Evolutionary conservation across 2,329 filamentous ascomycete species (phyloP).

Genomic region (Colletotrichum graminicola): DNA sequence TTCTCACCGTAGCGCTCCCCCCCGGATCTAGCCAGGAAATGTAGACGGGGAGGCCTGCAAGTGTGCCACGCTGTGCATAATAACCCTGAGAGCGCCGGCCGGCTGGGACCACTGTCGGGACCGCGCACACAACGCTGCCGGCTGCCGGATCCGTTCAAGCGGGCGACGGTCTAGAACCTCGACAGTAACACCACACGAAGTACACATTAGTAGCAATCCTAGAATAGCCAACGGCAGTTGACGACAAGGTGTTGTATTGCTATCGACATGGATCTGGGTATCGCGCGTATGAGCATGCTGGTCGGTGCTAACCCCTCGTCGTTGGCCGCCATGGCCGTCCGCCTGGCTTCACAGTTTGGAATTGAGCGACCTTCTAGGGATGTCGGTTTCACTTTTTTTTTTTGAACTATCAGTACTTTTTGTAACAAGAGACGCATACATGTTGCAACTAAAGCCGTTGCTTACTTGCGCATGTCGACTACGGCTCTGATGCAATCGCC

Average conservation of each 20-base stretch:
- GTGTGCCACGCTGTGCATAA: constrained; percentile 7
- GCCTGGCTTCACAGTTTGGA: constrained; percentile 40
- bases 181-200: not conserved
- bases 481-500: constrained; percentile 98
- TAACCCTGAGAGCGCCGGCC: not conserved
- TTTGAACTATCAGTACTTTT: constrained; percentile 41
- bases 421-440: constrained; percentile 18
- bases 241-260: constrained; percentile 4
- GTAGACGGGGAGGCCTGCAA: not conserved
- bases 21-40: not conserved
- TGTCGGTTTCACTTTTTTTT: constrained; percentile 41
- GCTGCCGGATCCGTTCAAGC: not conserved
- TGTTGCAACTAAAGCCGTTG: constrained; percentile 37
- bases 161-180: constrained; percentile 9
- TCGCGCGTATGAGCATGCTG: constrained; percentile 11
- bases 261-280: not conserved
- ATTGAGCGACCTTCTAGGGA: constrained; percentile 14
- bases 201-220: not conserved
- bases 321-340: constrained; percentile 13
- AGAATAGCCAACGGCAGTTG: not conserved
- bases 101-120: not conserved
- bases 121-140: not conserved
- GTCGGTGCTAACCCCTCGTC: constrained; percentile 2
- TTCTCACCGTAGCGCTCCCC: not conserved
- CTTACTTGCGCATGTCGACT: constrained; percentile 70